Evolutionary conservation across 2,329 filamentous ascomycete species (phyloP).

Genomic region (Exophiala alcalophila): DNA sequence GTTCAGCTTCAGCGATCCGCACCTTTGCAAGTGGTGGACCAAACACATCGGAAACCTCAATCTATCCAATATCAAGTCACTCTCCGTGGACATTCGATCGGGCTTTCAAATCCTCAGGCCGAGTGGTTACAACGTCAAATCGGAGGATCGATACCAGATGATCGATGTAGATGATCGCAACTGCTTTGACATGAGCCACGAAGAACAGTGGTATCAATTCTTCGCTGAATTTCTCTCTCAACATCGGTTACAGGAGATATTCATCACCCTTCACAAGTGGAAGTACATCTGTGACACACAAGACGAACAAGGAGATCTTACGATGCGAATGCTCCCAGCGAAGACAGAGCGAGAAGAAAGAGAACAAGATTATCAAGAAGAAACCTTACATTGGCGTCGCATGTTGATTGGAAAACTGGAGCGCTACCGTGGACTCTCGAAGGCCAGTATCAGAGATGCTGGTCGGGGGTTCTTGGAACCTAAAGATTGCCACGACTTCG

Average conservation of each 20-base stretch:
- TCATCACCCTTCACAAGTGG: conserved; percentile 17
- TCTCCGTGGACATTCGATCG: conserved; percentile 12
- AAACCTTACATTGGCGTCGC: conserved; percentile 1
- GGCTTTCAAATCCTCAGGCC: conserved; percentile 7
- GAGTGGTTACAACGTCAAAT: neutral
- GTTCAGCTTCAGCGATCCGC: conserved; percentile 21
- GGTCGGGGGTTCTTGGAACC: too few species aligned
- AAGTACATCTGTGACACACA: too few species aligned
- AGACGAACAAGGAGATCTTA: too few species aligned
- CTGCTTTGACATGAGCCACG: conserved; percentile 12
- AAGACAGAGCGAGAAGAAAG: neutral
- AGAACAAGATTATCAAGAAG: neutral
- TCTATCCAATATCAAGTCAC: conserved; percentile 10
- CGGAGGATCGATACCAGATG: too few species aligned
- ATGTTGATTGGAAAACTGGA: neutral
- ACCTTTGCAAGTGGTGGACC: conserved; percentile 22
- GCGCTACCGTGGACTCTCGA: conserved; percentile 3
- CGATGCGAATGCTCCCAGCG: neutral
- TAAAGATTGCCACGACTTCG: too few species aligned
- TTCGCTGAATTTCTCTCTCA: conserved; percentile 13
- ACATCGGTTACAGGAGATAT: conserved; percentile 12
- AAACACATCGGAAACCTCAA: conserved; percentile 22
- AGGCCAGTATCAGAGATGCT: neutral
- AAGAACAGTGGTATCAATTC: conserved; percentile 21
- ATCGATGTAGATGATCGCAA: neutral